Conservation (phyloP, 2,329 filamentous ascomycete genomes). For the Verticillium isaacii region DNA sequence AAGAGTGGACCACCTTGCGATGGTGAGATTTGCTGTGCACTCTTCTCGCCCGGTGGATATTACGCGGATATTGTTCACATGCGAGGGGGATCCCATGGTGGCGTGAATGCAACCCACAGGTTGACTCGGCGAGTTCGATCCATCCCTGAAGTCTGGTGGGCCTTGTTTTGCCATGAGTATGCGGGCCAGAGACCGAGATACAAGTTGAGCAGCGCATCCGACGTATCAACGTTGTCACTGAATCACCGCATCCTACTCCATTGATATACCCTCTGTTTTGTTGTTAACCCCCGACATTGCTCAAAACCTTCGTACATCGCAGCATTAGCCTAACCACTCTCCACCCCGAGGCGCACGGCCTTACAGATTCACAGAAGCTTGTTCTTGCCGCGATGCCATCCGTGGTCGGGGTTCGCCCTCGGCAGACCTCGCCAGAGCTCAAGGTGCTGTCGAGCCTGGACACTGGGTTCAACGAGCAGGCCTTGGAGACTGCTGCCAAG, state of each 20-base stretch:
- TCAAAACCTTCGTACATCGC: background rate
- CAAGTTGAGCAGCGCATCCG: background rate
- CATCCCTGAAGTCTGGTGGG: background rate
- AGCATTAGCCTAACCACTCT: too few species aligned
- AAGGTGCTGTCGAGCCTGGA: slow-evolving; percentile 13
- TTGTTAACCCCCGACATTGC: too few species aligned
- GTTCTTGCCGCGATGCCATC: slow-evolving; percentile 9
- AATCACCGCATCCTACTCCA: background rate
- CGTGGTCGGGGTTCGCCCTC: slow-evolving; percentile 8
- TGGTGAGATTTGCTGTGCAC: too few species aligned
- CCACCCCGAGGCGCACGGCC: too few species aligned
- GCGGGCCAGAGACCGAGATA: background rate
- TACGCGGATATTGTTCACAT: background rate
- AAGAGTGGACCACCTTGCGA: too few species aligned
- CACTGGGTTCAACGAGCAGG: slow-evolving; percentile 15
- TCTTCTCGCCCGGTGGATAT: background rate
- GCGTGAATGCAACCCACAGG: background rate
- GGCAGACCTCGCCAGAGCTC: slow-evolving; percentile 10
- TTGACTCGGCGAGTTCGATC: background rate
- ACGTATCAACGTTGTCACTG: background rate
- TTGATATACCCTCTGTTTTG: too few species aligned
- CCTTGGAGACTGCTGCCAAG: slow-evolving; percentile 24
- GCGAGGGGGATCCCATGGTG: background rate
- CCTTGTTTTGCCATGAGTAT: background rate
- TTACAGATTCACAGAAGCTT: too few species aligned